These are phyloP conservation scores for Osmozyma mogii DNA, from an alignment of 805 yeast species.

Conservation along the genomic window DNA sequence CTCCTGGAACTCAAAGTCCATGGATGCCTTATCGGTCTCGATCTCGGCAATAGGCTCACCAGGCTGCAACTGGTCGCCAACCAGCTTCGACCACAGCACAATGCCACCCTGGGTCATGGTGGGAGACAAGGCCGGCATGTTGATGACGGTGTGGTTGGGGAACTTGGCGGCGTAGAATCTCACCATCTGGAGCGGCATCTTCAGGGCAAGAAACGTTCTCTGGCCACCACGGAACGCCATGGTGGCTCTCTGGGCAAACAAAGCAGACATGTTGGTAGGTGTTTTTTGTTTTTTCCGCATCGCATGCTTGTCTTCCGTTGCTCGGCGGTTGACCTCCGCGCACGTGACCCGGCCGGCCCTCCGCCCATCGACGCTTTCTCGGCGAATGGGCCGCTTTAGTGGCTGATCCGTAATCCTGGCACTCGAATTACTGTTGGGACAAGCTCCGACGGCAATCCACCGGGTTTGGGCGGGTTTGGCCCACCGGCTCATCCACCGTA, in stretches of 20 bases:
- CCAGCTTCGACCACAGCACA: constrained; percentile 81
- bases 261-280: constrained; percentile 35
- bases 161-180: constrained; percentile 41
- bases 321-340: constrained; percentile 19
- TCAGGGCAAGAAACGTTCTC: constrained; percentile 11
- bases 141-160: constrained; percentile 81
- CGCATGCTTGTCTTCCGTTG: constrained; percentile 26
- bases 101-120: constrained; percentile 96
- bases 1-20: constrained; percentile 98
- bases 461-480: constrained; percentile 1
- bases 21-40: constrained; percentile 95
- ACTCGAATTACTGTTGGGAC: neutral
- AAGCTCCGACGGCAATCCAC: constrained; percentile 1
- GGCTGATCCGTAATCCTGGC: too few relatives aligned
- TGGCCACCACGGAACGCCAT: constrained; percentile 17
- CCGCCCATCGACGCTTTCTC: too few relatives aligned
- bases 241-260: constrained; percentile 28
- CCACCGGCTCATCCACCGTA: too few relatives aligned
- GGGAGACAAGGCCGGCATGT: constrained; percentile 99
- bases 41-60: constrained; percentile 96
- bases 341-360: neutral
- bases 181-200: constrained; percentile 23
- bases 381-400: too few relatives aligned
- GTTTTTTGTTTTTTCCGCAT: constrained; percentile 2
- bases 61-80: constrained; percentile 81